Percentiles rank a stretch among this genome's conserved stretches.
These are phyloP conservation scores for Rhodotorula sp. DNA, from an alignment of 1,284 basidiomycete genomes.

Conservation along the genomic window DNA sequence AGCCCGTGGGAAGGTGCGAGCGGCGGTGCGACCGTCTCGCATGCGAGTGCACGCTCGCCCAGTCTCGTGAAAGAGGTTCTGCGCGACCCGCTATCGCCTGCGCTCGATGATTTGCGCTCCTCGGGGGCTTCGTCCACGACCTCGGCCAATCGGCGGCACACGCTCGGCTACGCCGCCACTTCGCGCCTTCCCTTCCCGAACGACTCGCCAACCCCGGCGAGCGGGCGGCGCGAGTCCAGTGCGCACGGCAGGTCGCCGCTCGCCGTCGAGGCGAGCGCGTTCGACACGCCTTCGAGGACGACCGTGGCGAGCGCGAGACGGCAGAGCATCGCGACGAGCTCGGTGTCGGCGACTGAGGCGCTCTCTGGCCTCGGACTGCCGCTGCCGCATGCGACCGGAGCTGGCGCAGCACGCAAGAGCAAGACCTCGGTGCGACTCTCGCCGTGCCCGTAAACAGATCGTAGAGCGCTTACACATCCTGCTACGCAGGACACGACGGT, in stretches of 20 bases:
- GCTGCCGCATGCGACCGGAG: not conserved
- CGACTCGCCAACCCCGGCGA: not conserved
- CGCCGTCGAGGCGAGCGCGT: not conserved
- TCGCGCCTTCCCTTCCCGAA: not conserved
- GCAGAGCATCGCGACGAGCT: not conserved
- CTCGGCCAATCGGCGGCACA: not conserved
- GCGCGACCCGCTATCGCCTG: constrained; percentile 25
- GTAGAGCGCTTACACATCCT: not conserved
- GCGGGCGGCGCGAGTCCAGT: not conserved
- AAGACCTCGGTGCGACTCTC: not conserved
- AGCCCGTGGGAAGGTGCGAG: constrained; percentile 16
- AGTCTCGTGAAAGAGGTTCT: constrained; percentile 13
- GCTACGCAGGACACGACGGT: constrained; percentile 15
- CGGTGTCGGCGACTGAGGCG: not conserved
- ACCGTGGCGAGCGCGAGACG: not conserved
- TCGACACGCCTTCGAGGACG: constrained; percentile 11
- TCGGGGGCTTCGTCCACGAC: not conserved
- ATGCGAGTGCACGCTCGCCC: constrained; percentile 14
- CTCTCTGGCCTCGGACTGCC: constrained; percentile 12
- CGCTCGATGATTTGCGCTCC: not conserved
- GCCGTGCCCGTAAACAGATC: not conserved
- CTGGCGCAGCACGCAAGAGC: not conserved
- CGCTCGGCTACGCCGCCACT: constrained; percentile 4
- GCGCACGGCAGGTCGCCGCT: not conserved
- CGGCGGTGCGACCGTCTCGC: constrained; percentile 19